phyloP scores from a whole-genome alignment of 805 yeast genomes.

The Kurtzmaniella fragi region DNA sequence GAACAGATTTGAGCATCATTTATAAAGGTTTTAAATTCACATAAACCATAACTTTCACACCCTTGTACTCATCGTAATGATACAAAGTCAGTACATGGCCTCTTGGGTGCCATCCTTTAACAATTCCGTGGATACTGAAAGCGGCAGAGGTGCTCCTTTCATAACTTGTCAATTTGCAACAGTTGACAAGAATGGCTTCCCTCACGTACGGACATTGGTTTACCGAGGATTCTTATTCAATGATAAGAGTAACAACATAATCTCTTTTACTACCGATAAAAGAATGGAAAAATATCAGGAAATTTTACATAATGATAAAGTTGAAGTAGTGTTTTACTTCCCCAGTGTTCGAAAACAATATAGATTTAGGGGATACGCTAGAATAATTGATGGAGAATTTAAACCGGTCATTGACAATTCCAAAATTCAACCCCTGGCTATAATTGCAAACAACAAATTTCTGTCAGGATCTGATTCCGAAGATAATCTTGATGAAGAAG shows the following conservation, averaged over 20 bases:
- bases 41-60: not conserved
- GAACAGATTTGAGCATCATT: not conserved
- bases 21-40: not conserved
- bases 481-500: slow-evolving; percentile 12
- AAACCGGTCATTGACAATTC: slow-evolving; percentile 29
- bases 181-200: slow-evolving; percentile 48
- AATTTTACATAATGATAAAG: slow-evolving; percentile 45
- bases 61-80: slow-evolving; percentile 12
- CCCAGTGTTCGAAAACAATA: slow-evolving; percentile 59
- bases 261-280: slow-evolving; percentile 67
- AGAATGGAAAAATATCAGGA: slow-evolving; percentile 62
- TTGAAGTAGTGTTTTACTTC: slow-evolving; percentile 78
- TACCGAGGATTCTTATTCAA: slow-evolving; percentile 71
- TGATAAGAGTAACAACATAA: slow-evolving; percentile 60
- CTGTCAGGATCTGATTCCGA: slow-evolving; percentile 5
- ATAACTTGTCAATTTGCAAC: slow-evolving; percentile 66
- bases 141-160: slow-evolving; percentile 34
- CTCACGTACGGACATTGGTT: slow-evolving; percentile 66
- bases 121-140: slow-evolving; percentile 42
- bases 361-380: slow-evolving; percentile 64
- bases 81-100: slow-evolving; percentile 40
- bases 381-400: slow-evolving; percentile 31
- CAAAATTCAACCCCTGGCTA: slow-evolving; percentile 21
- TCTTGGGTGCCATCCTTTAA: slow-evolving; percentile 73
- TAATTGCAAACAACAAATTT: slow-evolving; percentile 11